These are phyloP conservation scores for Hyparrhenia diplandra DNA, from an alignment of 176 grass and related monocot species.

Conservation along the genomic window DNA sequence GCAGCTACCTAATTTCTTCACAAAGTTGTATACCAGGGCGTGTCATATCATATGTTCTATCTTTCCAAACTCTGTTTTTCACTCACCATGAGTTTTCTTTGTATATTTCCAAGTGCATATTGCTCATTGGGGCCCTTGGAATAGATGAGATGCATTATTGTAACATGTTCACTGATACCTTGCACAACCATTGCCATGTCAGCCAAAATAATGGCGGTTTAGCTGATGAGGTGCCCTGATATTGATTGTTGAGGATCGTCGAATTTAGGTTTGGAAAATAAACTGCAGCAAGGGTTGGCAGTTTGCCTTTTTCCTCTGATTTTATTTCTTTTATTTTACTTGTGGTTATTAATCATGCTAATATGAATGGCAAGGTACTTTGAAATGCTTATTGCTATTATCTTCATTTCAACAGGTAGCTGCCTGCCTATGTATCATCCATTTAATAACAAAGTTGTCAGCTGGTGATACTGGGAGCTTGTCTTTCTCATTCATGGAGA, in stretches of 20 bases:
- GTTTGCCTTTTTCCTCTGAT: neutral
- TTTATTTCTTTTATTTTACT: neutral
- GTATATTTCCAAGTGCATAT: neutral
- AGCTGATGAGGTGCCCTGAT: neutral
- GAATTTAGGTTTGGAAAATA: neutral
- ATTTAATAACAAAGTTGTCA: constrained; percentile 64
- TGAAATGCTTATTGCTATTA: neutral
- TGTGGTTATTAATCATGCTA: neutral
- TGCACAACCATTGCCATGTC: too few species aligned
- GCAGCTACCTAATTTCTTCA: neutral
- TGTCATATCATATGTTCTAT: neutral
- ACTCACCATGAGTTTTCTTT: neutral
- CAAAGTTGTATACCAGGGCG: neutral
- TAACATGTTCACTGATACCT: too few species aligned
- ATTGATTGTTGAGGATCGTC: neutral
- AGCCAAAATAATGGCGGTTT: too few species aligned
- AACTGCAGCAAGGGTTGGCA: neutral
- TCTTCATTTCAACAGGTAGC: constrained; percentile 41
- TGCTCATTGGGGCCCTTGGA: neutral
- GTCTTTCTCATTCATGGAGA: constrained; percentile 65
- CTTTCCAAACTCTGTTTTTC: neutral
- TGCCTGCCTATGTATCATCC: constrained; percentile 64
- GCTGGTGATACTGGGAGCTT: constrained; percentile 59
- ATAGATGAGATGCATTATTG: too few species aligned
- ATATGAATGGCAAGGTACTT: neutral